Percentiles rank a stretch among this genome's conserved stretches.
These are phyloP conservation scores for Monosporascus sp. DNA, from an alignment of 2,329 filamentous ascomycete genomes.

Conservation along the genomic window DNA sequence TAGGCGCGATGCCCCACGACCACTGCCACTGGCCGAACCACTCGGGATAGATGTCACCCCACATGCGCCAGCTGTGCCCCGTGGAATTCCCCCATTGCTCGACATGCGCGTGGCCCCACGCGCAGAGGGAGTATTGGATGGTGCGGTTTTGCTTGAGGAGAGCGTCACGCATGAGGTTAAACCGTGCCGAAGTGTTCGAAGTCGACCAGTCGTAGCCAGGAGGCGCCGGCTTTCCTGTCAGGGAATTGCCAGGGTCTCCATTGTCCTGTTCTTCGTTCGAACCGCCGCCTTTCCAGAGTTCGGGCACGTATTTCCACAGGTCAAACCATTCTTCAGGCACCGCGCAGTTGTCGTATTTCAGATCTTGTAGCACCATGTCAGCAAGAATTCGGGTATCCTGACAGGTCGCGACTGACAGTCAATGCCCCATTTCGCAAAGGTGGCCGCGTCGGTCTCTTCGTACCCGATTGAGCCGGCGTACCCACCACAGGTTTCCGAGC, in stretches of 20 bases:
- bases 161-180: constrained; percentile 46
- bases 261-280: no score
- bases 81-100: constrained; percentile 43
- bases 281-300: neutral
- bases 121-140: constrained; percentile 48
- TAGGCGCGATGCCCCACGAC: constrained; percentile 22
- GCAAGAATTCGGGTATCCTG: neutral
- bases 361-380: constrained; percentile 26
- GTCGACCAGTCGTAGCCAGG: constrained; percentile 44
- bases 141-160: constrained; percentile 37
- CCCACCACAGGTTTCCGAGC: constrained; percentile 43
- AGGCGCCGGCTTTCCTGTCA: constrained; percentile 16
- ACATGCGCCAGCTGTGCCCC: constrained; percentile 43
- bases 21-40: no score
- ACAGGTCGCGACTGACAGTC: constrained; percentile 36
- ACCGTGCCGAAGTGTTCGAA: constrained; percentile 43
- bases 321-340: constrained; percentile 33
- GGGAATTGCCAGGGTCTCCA: no score
- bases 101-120: constrained; percentile 48
- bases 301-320: constrained; percentile 24
- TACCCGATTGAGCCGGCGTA: constrained; percentile 53
- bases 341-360: constrained; percentile 55
- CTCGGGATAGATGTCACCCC: constrained; percentile 31
- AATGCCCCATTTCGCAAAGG: constrained; percentile 54
- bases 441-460: constrained; percentile 52